Evolutionary conservation across 2,329 filamentous ascomycete species (phyloP).

Genomic region (Amesomyces nigricolor): DNA sequence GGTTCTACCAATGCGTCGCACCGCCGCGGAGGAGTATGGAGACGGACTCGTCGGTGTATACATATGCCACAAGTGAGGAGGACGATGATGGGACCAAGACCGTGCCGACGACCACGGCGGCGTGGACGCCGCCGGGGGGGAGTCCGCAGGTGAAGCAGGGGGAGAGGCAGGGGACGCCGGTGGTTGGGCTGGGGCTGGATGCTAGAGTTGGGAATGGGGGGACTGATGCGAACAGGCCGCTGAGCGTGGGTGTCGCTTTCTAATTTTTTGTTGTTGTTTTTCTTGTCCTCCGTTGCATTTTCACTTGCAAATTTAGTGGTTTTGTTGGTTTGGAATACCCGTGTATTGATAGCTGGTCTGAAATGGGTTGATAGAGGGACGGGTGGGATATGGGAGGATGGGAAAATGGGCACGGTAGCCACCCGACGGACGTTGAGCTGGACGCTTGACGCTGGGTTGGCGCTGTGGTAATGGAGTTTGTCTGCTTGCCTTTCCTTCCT

Average conservation of each 20-base stretch:
- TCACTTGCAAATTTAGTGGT: neutral
- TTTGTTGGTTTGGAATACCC: neutral
- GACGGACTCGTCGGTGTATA: slow-evolving; percentile 37
- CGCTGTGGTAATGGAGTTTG: neutral
- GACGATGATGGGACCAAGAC: slow-evolving; percentile 35
- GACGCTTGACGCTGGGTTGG: slow-evolving; percentile 11
- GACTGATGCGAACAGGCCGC: slow-evolving; percentile 27
- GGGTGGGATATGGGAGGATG: neutral
- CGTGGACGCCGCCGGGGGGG: slow-evolving; percentile 37
- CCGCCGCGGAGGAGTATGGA: slow-evolving; percentile 39
- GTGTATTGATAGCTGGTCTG: neutral
- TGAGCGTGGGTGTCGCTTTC: slow-evolving; percentile 45
- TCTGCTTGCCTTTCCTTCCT: neutral
- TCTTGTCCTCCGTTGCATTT: neutral
- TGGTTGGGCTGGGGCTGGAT: slow-evolving; percentile 5
- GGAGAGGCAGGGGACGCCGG: slow-evolving; percentile 33
- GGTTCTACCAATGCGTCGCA: slow-evolving; percentile 54
- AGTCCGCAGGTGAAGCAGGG: slow-evolving; percentile 34
- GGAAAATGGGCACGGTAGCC: neutral
- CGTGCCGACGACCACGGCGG: slow-evolving; percentile 45
- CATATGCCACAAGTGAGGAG: slow-evolving; percentile 41
- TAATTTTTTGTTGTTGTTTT: slow-evolving; percentile 12
- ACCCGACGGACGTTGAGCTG: slow-evolving; percentile 6
- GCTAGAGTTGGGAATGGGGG: slow-evolving; percentile 2
- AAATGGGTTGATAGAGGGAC: neutral